Percentiles rank a stretch among this genome's conserved stretches.
Evolutionary conservation across 768 basidiomycete species (phyloP).

Genomic region (Boletus barrowsii): DNA sequence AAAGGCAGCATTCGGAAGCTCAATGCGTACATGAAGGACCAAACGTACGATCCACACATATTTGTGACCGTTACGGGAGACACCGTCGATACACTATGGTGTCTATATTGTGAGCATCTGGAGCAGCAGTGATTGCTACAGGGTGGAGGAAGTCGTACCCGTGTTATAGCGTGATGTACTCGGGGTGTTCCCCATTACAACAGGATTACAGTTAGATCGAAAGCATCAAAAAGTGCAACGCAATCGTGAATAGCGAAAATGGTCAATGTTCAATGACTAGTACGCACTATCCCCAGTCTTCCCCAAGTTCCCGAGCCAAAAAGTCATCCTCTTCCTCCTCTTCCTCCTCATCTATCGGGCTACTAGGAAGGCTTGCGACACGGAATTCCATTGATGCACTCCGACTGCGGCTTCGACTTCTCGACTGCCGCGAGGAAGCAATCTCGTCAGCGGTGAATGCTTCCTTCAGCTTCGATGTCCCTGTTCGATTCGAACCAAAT

Average conservation of each 20-base stretch:
- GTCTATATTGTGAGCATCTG: slow-evolving; percentile 46
- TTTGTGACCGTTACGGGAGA: slow-evolving; percentile 54
- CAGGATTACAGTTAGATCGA: slow-evolving; percentile 20
- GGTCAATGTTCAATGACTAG: background rate
- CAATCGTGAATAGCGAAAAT: background rate
- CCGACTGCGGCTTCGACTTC: slow-evolving; percentile 27
- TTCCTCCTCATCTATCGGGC: slow-evolving; percentile 40
- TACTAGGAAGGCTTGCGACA: slow-evolving; percentile 17
- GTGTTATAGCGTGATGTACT: background rate
- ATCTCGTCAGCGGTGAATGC: slow-evolving; percentile 57
- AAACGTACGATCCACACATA: slow-evolving; percentile 46
- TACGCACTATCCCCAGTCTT: slow-evolving; percentile 64
- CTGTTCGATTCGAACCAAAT: slow-evolving; percentile 60
- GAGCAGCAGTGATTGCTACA: slow-evolving; percentile 7
- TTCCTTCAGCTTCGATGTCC: slow-evolving; percentile 67
- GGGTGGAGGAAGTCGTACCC: background rate
- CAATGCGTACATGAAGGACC: slow-evolving; percentile 51
- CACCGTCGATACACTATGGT: slow-evolving; percentile 57
- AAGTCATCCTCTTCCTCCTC: slow-evolving; percentile 70
- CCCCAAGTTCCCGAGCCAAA: slow-evolving; percentile 74
- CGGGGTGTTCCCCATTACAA: slow-evolving; percentile 7
- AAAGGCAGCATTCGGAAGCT: slow-evolving; percentile 54
- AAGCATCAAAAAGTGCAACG: slow-evolving; percentile 10
- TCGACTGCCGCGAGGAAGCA: slow-evolving; percentile 9
- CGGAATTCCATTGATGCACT: slow-evolving; percentile 10